Evolutionary conservation across 129 eudicot genomes (phyloP).

Genomic region (Lonicera japonica): DNA sequence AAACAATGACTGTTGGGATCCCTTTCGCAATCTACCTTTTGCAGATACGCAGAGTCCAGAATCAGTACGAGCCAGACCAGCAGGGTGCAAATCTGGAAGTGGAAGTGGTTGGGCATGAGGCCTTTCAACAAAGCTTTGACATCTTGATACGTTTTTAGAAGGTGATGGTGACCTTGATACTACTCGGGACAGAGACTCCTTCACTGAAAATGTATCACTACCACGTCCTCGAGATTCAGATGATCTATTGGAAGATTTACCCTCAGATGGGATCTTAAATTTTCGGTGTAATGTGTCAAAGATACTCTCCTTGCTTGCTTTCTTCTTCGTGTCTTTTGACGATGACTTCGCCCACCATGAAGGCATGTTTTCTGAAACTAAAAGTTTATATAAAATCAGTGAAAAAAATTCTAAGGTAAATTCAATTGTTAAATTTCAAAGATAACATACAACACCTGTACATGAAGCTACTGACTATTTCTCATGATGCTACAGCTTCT

Average conservation of each 20-base stretch:
- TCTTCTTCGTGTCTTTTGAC: constrained; percentile 83
- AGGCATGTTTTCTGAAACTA: constrained; percentile 54
- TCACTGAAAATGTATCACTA: constrained; percentile 61
- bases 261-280: constrained; percentile 61
- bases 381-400: constrained; percentile 4
- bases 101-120: constrained; percentile 91
- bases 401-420: constrained; percentile 1
- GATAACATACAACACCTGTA: constrained; percentile 11
- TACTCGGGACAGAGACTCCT: constrained; percentile 60
- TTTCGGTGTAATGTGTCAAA: constrained; percentile 66
- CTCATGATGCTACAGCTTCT: constrained; percentile 13
- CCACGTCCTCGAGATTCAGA: constrained; percentile 47
- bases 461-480: constrained; percentile 27
- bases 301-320: constrained; percentile 62
- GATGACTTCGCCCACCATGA: constrained; percentile 92
- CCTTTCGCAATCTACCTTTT: constrained; percentile 52
- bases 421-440: neutral
- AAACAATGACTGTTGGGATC: constrained; percentile 46
- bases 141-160: constrained; percentile 81
- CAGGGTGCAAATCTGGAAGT: constrained; percentile 55
- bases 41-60: constrained; percentile 50
- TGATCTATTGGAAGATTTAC: constrained; percentile 52
- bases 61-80: constrained; percentile 63
- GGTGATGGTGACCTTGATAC: constrained; percentile 85
- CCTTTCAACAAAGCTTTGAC: constrained; percentile 90